Base-by-base conservation (phyloP, 768 basidiomycete genomes). In the Termitomyces titanicus region DNA sequence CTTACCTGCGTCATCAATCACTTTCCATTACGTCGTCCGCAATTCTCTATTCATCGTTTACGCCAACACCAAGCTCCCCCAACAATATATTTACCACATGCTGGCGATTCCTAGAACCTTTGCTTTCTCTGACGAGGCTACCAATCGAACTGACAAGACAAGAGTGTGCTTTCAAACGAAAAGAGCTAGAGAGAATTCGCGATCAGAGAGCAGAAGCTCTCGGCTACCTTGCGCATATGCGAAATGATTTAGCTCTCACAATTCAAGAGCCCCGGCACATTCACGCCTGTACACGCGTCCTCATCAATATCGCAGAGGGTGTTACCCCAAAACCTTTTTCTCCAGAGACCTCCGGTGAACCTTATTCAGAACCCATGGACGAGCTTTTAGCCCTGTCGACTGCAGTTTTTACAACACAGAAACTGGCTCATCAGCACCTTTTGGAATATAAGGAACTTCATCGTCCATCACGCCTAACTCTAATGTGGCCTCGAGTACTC, bases 401-500 rank as follows among this genome's bases (percentile, higher is more conserved):
- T 5, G 60, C 70, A 31, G 63, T 72, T 12, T 63, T 65, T 8
- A 61, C 69, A 12, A 72, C 69, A 55, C 64, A 66, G 40, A 33
- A 62, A 54, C 68, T 64, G 3, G 69, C 69, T 49, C 58, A 49
- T 44, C 64, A 48, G 25, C 79, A 45, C 50, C 60, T 76, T 40
- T 58, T 64, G n/a, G 65, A 56, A 17, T 47, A 63, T 5, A 64
- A 64, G 5, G 70, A 66, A 22, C 81, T 96, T 45, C 68, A 74
- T 18, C 83, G 89, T 15, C 96, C 96, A 0, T 82, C 84, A 2
- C 73, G 79, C 4, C 65, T 91, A 15, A 81, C 84, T 1, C 81
- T 85, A 8, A 55, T 88, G 22, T 98, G 96, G 95, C 94, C 94
- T 1, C 84, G 81, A 27, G 69, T 94, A 9, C 70, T 98, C 22